Base-by-base conservation (phyloP, 2,329 filamentous ascomycete genomes). In the Leptographium radiaticola region DNA sequence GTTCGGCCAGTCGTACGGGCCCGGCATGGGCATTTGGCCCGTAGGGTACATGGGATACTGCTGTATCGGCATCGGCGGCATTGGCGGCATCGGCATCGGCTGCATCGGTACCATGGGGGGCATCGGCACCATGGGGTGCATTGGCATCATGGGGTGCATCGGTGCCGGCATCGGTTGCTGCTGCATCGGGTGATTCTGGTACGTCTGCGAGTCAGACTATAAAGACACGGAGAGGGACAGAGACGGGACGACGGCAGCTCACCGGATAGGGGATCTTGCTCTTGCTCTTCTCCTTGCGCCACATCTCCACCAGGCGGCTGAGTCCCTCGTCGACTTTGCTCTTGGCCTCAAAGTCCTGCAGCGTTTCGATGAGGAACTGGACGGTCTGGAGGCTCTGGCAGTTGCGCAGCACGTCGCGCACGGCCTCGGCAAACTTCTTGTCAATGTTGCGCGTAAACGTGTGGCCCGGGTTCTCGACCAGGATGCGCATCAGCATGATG, bases 381-480 rank as follows among this genome's bases (percentile, higher is more conserved):
- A 86, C 83, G 44, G 95, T 89, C 61, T 81, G 86, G 25, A 77
- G 77, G 64, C 95, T 89, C 57, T 77, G 78, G 15, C 81, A 80
- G 51, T 79, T 73, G 58, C 84, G 80, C 57, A 97, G 73, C 56
- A 95, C 69, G 44, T 87, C 79, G 69, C 90, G 91, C 16, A 87
- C 71, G 0, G 82, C 82, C 44, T 84, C 77, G 52, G 87, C 80
- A 64, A 96, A 97, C 63, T 88, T 88, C 64, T 83, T 77, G 68
- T 96, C 90, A 44, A 97, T 69, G 66, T 95, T 90, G 60, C 86
- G 80, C n/a, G 91, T 95, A 64, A 98, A 98, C 2, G 83, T 89
- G 52, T 79, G 77, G 34, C 91, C 91, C 0, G 93, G 93, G 66
- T 98, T 96, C 67, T 97, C 90, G 61, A 83, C 77, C 59, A 98